A percentile compares a stretch with the other conserved stretches of the same genome.
These are phyloP conservation scores for Solanum paucissectum DNA, from an alignment of 257 asterid species.

Conservation along the genomic window DNA sequence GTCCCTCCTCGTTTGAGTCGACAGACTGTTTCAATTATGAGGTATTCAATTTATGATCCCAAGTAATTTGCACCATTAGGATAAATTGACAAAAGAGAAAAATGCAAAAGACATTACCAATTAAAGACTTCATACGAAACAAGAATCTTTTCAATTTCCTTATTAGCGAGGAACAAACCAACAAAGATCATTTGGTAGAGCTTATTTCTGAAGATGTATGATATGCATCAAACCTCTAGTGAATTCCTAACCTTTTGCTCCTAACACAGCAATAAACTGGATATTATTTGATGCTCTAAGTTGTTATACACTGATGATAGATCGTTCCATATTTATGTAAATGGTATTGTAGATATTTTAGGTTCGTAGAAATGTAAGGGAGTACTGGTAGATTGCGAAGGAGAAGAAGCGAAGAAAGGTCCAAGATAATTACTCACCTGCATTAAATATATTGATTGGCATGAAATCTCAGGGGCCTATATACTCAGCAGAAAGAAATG, in stretches of 20 bases:
- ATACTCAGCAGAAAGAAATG: not conserved
- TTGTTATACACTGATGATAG: not conserved
- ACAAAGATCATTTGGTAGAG: not conserved
- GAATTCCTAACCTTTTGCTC: not conserved
- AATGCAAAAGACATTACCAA: not conserved
- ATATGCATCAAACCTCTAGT: not conserved
- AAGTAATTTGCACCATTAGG: not conserved
- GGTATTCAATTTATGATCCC: slow-evolving; percentile 13
- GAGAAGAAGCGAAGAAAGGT: not conserved
- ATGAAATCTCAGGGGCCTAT: not conserved
- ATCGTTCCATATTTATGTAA: not conserved
- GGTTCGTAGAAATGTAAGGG: not conserved
- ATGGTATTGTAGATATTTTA: not conserved
- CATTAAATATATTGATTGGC: not conserved
- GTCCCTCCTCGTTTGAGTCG: slow-evolving; percentile 37
- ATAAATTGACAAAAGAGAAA: slow-evolving; percentile 2
- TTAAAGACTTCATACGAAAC: not conserved
- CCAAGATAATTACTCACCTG: not conserved
- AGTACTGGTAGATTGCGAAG: not conserved
- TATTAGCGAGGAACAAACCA: not conserved
- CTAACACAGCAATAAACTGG: not conserved
- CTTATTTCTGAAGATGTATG: not conserved
- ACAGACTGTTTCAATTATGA: slow-evolving; percentile 44
- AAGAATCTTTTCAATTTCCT: not conserved
- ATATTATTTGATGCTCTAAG: not conserved